Conservation (phyloP, 805 yeast genomes). For the Millerozyma miso region DNA sequence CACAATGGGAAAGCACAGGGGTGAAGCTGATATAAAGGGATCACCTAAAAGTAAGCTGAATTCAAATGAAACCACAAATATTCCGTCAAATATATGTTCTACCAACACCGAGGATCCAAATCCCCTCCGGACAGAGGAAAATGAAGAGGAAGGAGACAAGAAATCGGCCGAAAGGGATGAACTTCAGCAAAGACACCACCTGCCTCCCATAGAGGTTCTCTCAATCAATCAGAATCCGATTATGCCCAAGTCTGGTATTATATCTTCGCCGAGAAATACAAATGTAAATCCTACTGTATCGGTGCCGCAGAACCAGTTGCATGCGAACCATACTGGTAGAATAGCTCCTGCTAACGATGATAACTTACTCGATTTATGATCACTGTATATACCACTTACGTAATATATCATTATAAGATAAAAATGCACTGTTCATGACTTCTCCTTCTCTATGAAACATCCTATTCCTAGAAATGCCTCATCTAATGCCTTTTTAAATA, state of each 20-base stretch:
- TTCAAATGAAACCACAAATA: neutral
- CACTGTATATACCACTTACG: neutral
- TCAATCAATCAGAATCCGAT: neutral
- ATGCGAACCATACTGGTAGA: neutral
- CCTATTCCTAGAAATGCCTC: slow-evolving; percentile 90
- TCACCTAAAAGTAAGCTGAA: neutral
- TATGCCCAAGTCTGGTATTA: neutral
- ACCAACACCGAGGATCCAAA: neutral
- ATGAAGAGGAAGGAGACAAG: neutral
- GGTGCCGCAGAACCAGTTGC: neutral
- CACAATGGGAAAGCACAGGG: slow-evolving; percentile 2
- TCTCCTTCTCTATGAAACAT: slow-evolving; percentile 59
- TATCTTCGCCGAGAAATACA: neutral
- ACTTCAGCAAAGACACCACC: neutral
- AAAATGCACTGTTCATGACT: slow-evolving; percentile 7
- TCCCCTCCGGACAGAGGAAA: neutral
- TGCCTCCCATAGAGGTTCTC: neutral
- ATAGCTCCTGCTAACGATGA: neutral
- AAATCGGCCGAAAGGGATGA: slow-evolving; percentile 2
- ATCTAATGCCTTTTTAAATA: slow-evolving; percentile 71
- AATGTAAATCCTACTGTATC: neutral
- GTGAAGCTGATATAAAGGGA: neutral
- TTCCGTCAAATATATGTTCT: neutral
- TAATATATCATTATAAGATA: neutral
- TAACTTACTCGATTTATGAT: slow-evolving; percentile 6